Base-by-base conservation (phyloP, 1,139 yeast genomes). In the Yamadazyma diddensiae region DNA sequence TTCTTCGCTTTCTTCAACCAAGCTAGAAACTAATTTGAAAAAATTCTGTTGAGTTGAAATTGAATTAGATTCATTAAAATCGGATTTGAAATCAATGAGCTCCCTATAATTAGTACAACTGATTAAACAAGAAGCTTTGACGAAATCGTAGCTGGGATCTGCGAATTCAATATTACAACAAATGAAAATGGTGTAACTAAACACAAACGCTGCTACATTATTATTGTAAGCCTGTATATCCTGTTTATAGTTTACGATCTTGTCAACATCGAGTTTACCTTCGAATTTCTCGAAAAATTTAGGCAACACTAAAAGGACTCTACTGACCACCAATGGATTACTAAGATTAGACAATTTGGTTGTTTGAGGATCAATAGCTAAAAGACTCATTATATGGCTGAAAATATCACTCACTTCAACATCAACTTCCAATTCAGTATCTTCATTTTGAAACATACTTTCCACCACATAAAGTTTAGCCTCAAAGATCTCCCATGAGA, bases 1-100 rank as follows among this genome's bases (percentile, higher is more conserved):
- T 30, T 86, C 96, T 31, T 79, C 85, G 2, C 94, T 76, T 1
- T 77, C 82, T 1, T 70, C 73, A 3, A 73, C 53, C n/a, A 88
- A 55, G 2, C 70, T 53, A 2, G 57, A 41, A 2, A 55, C 54
- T 5, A 63, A 42, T 16, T 51, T 46, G 43, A 67, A 57, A 9
- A 67, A 49, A 3, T 49, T 43, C 6, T 35, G 31, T 44, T 67
- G 73, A 6, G 53, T 38, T 1, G 45, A 46, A 13, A 41, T 34
- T 11, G 46, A 48, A 8, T 43, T 34, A 1, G 38, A 27, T 5
- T 31, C 24, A 7, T 43, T 47, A 15, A 58, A 38, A 4, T 39
- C 33, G 2, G 39, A 28, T 4, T 54, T 49, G 14, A 74, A 54
- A 12, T 63, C 64, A 2, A 77, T 55, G 39, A 78, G 63, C 28